These are phyloP conservation scores for Cucumis hystrix DNA, from an alignment of 306 rosid genomes.

Conservation along the genomic window DNA sequence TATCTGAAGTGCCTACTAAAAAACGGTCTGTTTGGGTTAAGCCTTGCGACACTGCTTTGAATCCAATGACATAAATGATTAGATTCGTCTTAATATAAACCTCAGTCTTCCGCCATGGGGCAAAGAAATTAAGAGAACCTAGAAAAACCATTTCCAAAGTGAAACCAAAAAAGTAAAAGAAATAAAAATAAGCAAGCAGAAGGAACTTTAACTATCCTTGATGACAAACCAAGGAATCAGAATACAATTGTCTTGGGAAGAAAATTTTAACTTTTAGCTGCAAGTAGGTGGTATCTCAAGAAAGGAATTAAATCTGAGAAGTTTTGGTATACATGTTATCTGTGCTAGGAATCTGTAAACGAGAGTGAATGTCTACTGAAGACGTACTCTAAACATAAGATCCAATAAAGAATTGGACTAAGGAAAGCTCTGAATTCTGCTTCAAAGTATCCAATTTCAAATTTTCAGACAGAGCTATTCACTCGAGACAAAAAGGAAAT, in stretches of 20 bases:
- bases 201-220: not conserved
- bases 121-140: not conserved
- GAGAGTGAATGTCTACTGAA: not conserved
- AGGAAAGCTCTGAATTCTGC: not conserved
- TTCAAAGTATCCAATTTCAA: not conserved
- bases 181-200: not conserved
- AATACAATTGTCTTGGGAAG: not conserved
- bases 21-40: not conserved
- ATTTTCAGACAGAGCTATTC: not conserved
- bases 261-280: not conserved
- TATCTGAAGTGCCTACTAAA: not conserved
- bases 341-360: not conserved
- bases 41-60: not conserved
- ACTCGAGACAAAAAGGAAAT: not conserved
- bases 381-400: not conserved
- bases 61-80: not conserved
- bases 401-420: not conserved
- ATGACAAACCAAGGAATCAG: not conserved
- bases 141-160: not conserved
- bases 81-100: not conserved
- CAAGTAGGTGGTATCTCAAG: not conserved
- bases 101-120: not conserved
- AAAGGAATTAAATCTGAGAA: not conserved
- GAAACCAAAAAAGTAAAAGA: not conserved
- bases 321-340: not conserved